Conservation (phyloP, 257 asterid species). For the Sherardia arvensis region DNA sequence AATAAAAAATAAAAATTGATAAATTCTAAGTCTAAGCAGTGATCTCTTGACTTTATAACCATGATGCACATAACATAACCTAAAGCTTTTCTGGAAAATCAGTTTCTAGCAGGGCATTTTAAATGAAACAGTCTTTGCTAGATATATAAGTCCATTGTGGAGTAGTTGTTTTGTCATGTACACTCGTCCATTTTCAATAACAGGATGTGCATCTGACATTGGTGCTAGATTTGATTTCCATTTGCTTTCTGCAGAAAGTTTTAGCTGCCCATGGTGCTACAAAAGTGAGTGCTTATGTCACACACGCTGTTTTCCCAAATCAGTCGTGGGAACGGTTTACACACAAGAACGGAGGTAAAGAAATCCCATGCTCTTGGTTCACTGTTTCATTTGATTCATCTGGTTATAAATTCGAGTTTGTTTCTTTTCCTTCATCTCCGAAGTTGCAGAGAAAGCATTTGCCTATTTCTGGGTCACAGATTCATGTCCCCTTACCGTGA, state of each 20-base stretch:
- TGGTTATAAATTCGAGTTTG: neutral
- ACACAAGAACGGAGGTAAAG: conserved; percentile 57
- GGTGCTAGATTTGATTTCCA: neutral
- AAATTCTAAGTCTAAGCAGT: neutral
- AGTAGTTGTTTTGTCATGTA: neutral
- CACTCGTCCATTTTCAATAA: neutral
- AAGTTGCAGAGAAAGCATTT: conserved; percentile 48
- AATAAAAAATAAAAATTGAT: neutral
- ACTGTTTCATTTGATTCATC: neutral
- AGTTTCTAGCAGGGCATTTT: neutral
- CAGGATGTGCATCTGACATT: neutral
- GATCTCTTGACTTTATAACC: neutral
- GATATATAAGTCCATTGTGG: neutral
- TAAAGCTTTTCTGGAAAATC: neutral
- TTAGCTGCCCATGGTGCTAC: conserved; percentile 84
- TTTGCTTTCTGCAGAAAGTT: conserved; percentile 51
- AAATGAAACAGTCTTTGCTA: too few relatives aligned
- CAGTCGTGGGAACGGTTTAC: conserved; percentile 71
- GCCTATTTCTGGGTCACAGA: conserved; percentile 88
- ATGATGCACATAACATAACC: neutral
- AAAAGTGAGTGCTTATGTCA: conserved; percentile 87
- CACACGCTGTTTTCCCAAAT: conserved; percentile 83
- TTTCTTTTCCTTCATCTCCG: neutral
- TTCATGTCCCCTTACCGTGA: conserved; percentile 76
- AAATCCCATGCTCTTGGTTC: neutral